Base-by-base conservation (phyloP, 176 grass and related monocot species). In the Phoenix dactylifera region DNA sequence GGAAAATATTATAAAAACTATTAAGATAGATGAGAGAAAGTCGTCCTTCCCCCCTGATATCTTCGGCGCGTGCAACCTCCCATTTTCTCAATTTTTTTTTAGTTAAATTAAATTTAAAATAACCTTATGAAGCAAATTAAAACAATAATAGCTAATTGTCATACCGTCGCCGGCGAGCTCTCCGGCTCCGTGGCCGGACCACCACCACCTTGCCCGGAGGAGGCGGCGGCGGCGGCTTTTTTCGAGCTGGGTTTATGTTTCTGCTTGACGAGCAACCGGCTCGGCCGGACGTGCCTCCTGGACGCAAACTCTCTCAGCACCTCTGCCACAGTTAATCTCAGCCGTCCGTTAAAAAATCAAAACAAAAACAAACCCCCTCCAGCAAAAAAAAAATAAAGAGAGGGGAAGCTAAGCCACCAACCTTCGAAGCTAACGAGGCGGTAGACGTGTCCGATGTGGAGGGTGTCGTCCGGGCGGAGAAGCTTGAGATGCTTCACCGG, bases 371-470 rank as follows among this genome's bases (percentile, higher is more conserved):
- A 44, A 44, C 10, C 5, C 26, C 26, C 26, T 28, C 26, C 26
- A 28, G 26, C 4, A 28, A 4, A 4, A 28, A 28, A 28, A 28
- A 28, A 28, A 5, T 4, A 28, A 26, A 4, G 5, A 28, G 26
- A 4, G 20, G 0, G 20, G 20, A 20, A 20, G 20, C 20, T 20
- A 35, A 44, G 9, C 35, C 10, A 16, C n/a, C 17, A 26, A 62
- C 60, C 60, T 49, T 62, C 60, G 60, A 62, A 62, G 29, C 18
- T 20, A 15, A 62, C 60, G 60, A 62, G 60, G 30, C 60, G 60
- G 30, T 62, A 62, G 32, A 62, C 60, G 60, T 35, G 60, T 16
- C 60, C 60, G 60, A 62, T 62, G 60, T 48, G 60, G 29, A 62
- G 60, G 1, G 60, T 49, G 30, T 62, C 60, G 60, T 62, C 32